Evolutionary conservation across 1,284 basidiomycete genomes (phyloP).

Genomic region (Gomphus sp.): DNA sequence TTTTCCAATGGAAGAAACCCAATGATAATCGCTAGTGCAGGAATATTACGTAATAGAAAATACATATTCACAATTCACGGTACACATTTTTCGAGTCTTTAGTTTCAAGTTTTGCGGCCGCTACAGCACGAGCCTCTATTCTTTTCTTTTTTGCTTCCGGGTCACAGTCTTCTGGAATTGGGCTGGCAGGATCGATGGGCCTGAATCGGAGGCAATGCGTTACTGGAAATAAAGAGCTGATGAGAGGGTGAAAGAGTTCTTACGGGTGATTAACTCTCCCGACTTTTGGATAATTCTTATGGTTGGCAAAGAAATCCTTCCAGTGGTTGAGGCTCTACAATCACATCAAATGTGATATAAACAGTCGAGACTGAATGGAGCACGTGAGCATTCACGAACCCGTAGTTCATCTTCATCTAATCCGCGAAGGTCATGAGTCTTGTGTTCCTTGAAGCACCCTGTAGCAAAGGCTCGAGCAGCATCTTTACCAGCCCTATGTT

Average conservation of each 20-base stretch:
- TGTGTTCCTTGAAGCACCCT: conserved; percentile 84
- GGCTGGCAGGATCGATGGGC: conserved; percentile 71
- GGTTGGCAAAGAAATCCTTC: conserved; percentile 81
- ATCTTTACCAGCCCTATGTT: conserved; percentile 71
- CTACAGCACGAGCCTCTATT: background rate
- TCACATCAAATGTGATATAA: background rate
- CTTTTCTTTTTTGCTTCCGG: conserved; percentile 7
- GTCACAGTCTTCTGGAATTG: conserved; percentile 69
- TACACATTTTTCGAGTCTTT: background rate
- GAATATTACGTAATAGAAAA: background rate
- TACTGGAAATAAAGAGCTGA: background rate
- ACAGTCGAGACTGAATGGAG: background rate
- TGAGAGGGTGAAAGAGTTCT: background rate
- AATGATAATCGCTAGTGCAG: background rate
- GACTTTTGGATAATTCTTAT: conserved; percentile 69
- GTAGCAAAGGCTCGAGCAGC: conserved; percentile 87
- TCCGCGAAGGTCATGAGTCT: conserved; percentile 84
- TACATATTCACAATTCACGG: conserved; percentile 1
- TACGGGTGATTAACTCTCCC: conserved; percentile 58
- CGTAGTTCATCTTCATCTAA: conserved; percentile 61
- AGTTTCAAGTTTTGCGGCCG: background rate
- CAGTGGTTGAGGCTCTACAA: conserved; percentile 69
- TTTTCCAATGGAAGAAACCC: background rate
- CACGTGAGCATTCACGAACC: conserved; percentile 33
- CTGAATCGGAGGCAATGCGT: conserved; percentile 16